Evolutionary conservation across 208 protist species (phyloP).

Genomic region (Leishmania martiniquensis): DNA sequence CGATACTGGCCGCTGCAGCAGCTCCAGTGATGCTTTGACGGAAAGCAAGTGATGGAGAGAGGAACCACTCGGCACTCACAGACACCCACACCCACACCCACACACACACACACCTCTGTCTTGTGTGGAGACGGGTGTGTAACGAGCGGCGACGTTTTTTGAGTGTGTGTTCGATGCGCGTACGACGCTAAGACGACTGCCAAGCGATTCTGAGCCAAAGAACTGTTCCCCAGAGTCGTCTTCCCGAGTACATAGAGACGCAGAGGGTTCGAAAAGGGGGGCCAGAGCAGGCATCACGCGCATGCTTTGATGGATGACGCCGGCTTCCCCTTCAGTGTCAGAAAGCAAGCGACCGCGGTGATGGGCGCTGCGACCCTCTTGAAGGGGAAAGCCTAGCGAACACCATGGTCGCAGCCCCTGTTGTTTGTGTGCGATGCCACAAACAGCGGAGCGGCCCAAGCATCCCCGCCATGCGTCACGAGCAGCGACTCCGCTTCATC

Average conservation of each 20-base stretch:
- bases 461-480: constrained; percentile 29
- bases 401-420: not conserved
- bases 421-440: not conserved
- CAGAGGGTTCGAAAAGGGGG: not conserved
- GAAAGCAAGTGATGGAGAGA: not conserved
- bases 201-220: not conserved
- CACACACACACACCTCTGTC: no score
- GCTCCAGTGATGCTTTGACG: no score
- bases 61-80: not conserved
- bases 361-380: not conserved
- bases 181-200: not conserved
- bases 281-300: not conserved
- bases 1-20: not conserved
- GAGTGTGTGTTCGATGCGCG: not conserved
- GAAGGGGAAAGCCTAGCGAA: not conserved
- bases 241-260: not conserved
- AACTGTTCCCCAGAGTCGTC: not conserved
- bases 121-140: no score
- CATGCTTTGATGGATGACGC: not conserved
- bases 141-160: no score
- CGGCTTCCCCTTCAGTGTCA: not conserved
- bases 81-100: no score
- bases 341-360: not conserved
- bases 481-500: constrained; percentile 9
- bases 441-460: constrained; percentile 24